These are phyloP conservation scores for Terana coerulea DNA, from an alignment of 768 basidiomycete species.

Conservation along the genomic window DNA sequence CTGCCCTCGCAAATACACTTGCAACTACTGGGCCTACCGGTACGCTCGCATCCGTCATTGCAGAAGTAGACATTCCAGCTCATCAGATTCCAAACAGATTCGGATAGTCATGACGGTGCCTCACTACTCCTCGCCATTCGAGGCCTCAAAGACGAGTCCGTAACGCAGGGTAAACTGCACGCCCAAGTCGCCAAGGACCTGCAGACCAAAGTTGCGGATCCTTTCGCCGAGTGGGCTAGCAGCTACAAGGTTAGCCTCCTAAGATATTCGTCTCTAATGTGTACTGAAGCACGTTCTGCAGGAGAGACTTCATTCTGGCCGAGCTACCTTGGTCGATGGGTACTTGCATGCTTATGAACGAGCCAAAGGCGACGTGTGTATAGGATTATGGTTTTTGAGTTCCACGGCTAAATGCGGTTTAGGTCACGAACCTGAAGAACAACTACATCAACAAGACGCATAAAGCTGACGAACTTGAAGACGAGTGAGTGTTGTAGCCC, in stretches of 20 bases:
- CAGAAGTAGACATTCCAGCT: not conserved
- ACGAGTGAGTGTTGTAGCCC: constrained; percentile 65
- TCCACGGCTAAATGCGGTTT: not conserved
- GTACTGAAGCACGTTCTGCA: not conserved
- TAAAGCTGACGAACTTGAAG: constrained; percentile 87
- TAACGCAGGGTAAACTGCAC: constrained; percentile 72
- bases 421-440: constrained; percentile 66
- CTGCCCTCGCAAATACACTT: constrained; percentile 56
- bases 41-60: constrained; percentile 23
- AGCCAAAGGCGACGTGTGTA: constrained; percentile 55
- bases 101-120: constrained; percentile 79
- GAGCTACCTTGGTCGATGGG: constrained; percentile 19
- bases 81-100: constrained; percentile 36
- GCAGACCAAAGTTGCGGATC: constrained; percentile 68
- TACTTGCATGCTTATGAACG: constrained; percentile 63
- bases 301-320: constrained; percentile 11
- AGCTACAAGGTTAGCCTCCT: constrained; percentile 54
- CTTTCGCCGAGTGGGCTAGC: constrained; percentile 78
- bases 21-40: constrained; percentile 48
- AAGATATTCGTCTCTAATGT: not conserved
- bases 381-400: not conserved
- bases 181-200: constrained; percentile 71
- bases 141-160: constrained; percentile 73
- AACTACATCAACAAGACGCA: constrained; percentile 75
- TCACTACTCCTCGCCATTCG: constrained; percentile 77